phyloP scores from a whole-genome alignment of 371 early-diverging fungal species.

The Syncephalis plumigaleata region DNA sequence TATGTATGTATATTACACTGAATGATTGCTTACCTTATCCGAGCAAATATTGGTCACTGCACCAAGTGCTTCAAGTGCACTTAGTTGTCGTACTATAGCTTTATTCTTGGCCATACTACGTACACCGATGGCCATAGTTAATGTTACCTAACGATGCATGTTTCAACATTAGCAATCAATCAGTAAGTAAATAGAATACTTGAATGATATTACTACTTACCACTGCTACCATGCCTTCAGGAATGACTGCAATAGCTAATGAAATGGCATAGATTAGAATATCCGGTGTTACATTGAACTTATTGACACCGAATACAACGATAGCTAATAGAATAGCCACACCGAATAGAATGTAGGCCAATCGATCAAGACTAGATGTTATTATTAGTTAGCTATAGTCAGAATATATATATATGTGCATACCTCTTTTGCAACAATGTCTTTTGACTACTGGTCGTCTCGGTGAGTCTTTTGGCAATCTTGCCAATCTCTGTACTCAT shows the following conservation, averaged over 20 bases:
- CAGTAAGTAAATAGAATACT: too few relatives aligned
- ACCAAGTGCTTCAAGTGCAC: conserved; percentile 78
- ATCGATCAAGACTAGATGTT: conserved; percentile 29
- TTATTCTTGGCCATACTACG: conserved; percentile 67
- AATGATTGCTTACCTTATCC: conserved; percentile 46
- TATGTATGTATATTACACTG: conserved; percentile 15
- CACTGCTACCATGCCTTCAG: conserved; percentile 89
- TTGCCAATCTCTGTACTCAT: conserved; percentile 84
- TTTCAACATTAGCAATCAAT: too few relatives aligned
- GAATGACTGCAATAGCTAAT: conserved; percentile 84
- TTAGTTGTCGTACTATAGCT: conserved; percentile 77
- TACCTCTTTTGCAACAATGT: conserved; percentile 47
- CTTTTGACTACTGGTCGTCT: conserved; percentile 33
- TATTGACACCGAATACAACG: conserved; percentile 45
- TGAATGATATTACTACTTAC: conserved; percentile 2
- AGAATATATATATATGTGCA: conserved; percentile 6
- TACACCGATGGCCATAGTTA: conserved; percentile 89
- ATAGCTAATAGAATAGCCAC: conserved; percentile 53
- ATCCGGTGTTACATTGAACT: conserved; percentile 27
- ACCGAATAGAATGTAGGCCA: conserved; percentile 53
- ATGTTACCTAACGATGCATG: conserved; percentile 52
- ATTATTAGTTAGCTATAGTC: not conserved
- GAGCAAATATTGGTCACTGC: conserved; percentile 86
- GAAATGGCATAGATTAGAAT: conserved; percentile 58
- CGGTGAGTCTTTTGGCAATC: conserved; percentile 71